phyloP scores from a whole-genome alignment of 2,329 filamentous ascomycete species.

The Falciphora oryzae region DNA sequence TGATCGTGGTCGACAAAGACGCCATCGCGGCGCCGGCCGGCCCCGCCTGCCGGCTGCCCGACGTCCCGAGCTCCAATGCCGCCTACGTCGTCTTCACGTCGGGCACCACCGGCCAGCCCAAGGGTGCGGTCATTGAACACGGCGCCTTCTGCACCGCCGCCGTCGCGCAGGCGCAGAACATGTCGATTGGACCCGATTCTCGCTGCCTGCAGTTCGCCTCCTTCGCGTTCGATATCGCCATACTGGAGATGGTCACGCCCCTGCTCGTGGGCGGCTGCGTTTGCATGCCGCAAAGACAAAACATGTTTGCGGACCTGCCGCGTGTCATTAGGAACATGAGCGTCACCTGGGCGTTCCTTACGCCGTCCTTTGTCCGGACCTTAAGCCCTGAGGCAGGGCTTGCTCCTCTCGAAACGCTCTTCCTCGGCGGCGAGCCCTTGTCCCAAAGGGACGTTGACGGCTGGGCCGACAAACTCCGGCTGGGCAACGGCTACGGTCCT shows the following conservation, averaged over 20 bases:
- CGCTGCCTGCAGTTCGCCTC: constrained; percentile 6
- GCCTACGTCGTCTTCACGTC: constrained; percentile 49
- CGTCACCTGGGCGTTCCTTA: background rate
- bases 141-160: background rate
- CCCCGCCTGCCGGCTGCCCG: background rate
- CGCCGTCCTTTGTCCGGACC: background rate
- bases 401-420: background rate
- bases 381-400: background rate
- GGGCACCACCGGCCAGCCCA: constrained; percentile 51
- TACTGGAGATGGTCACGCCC: constrained; percentile 28
- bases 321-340: background rate
- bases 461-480: background rate
- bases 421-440: background rate
- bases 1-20: background rate
- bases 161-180: background rate
- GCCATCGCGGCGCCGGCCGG: background rate
- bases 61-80: background rate
- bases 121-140: constrained; percentile 30
- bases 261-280: constrained; percentile 27
- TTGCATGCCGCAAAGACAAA: background rate
- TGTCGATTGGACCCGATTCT: background rate
- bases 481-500: background rate
- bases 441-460: too few relatives aligned
- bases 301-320: background rate
- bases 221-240: constrained; percentile 3